Evolutionary conservation across 1,284 basidiomycete species (phyloP), one percentile per base, ranked within the genome.

Genomic region (Pisolithus thermaeus): DNA sequence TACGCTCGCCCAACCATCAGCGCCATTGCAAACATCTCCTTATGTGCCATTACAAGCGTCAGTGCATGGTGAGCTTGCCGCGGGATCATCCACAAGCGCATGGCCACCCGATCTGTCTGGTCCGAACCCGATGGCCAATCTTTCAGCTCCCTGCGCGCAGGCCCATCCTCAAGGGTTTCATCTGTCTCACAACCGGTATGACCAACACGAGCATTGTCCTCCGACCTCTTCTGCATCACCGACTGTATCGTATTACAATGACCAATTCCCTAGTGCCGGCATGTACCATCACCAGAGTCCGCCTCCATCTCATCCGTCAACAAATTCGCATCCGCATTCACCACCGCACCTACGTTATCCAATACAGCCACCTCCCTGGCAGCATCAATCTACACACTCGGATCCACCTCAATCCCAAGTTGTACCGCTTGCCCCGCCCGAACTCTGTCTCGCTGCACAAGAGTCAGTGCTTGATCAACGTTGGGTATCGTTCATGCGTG

Each of bases 401-500:
- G 20, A 53, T 11, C 55, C 44, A 5, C 23, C 52, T 3, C 58
- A 42, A 11, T 14, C 11, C 6, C 41, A 22, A 23, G 4, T 23
- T 27, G 16, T 27, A 12, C 20, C 41, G 7, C 41, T 62, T 46
- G 20, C 59, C 51, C 51, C 74, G 66, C 42, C 65, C 61, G 75
- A 76, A 40, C 63, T 82, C 14, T 81, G 80, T 7, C 58, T 83
- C 20, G 76, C 76, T 1, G 62, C 78, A 7, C 69, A 77, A 11
- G 78, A 78, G 57, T 80, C 81, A 32, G 65, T 77, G 23, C 60
- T 82, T 32, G 79, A 79, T 52, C 78, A 79, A 56, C 67, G 77
- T 32, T 83, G 80, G 81, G 75, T 75, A 47, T 74, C 74, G 23
- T 82, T 83, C 53, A 81, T 83, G 77, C 71, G 9, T 11, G 28